Evolutionary conservation across 1,139 yeast genomes (phyloP).

Genomic region (Sugiyamaella neomexicana): DNA sequence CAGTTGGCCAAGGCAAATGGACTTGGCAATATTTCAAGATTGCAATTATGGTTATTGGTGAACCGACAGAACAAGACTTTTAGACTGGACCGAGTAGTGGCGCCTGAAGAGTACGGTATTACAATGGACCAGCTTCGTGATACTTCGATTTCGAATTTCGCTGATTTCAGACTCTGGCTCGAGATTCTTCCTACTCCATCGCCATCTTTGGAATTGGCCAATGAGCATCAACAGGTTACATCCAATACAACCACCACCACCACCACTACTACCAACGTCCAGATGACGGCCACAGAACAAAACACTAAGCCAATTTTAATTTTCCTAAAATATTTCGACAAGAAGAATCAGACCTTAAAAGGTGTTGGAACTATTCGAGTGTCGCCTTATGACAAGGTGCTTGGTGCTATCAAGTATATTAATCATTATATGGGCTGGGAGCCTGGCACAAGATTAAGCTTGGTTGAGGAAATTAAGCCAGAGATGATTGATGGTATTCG

Average conservation of each 20-base stretch:
- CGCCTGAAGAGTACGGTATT: constrained; percentile 39
- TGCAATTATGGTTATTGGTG: constrained; percentile 65
- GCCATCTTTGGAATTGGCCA: neutral
- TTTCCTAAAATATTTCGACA: constrained; percentile 73
- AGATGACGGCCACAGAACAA: neutral
- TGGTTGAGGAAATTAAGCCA: constrained; percentile 73
- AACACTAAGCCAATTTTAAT: constrained; percentile 45
- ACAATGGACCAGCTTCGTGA: constrained; percentile 50
- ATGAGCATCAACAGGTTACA: neutral
- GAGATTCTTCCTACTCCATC: constrained; percentile 41
- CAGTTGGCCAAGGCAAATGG: constrained; percentile 51
- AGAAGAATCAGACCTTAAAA: constrained; percentile 50
- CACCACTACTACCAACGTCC: neutral
- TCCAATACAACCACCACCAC: neutral
- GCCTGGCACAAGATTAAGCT: constrained; percentile 44
- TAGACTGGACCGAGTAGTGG: constrained; percentile 59
- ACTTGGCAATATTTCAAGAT: constrained; percentile 41
- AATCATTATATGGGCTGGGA: constrained; percentile 50
- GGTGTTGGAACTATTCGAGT: constrained; percentile 69
- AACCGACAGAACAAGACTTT: constrained; percentile 74
- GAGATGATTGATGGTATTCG: constrained; percentile 56
- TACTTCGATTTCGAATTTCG: constrained; percentile 25
- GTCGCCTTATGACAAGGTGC: constrained; percentile 50
- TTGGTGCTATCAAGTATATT: constrained; percentile 48
- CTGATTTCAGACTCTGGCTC: constrained; percentile 48